Base-by-base conservation (phyloP, 2,329 filamentous ascomycete species). In the Pestalotiopsis sp. region DNA sequence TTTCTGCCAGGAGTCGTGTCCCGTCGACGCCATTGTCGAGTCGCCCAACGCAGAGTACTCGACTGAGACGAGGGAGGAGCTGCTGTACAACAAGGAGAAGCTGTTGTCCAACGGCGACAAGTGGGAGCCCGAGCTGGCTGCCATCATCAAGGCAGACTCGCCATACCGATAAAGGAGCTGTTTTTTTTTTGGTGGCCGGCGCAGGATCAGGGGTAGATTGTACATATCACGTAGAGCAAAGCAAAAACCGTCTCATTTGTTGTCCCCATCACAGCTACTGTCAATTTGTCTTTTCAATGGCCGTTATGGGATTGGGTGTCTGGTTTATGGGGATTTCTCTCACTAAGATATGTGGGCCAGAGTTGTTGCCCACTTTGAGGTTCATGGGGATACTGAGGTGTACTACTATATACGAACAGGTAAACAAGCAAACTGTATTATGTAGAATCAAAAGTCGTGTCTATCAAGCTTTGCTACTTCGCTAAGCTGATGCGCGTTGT, bases 1-100 rank as follows among this genome's bases (percentile, higher is more conserved):
- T 65, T 97, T 97, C 86, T 98, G 96, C 89, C 95, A 98, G 86
- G 96, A 99, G 87, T 97, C 94, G 73, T 99, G 96, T 85, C 96
- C 96, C 59, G 96, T 99, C 67, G 96, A 99, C 84, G 96, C 96
- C 70, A 99, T 89, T 74, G 88, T 90, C 68, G 88, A 90, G 81
- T 87, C 85, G 63, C 88, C 88, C 73, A 90, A 90, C 75, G 87
- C 87, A 75, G 88, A 90, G 79, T 90, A 90, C 75, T 84, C 87
- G 57, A 90, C 88, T 52, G 88, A 89, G 84, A 90, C 88, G 72
- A 90, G 95, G 80, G 95, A 99, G 83, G 95, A 98, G 86, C 84
- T 98, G 77, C 83, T 98, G 76, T 98, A 98, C 87, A 98, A 98
- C 86, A 98, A 98, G 89, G 89, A 97, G 86, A 97, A 97, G 84